Evolutionary conservation across 345 rosid genomes (phyloP), one percentile per base, ranked within the genome.

Genomic region (Camelina sativa): DNA sequence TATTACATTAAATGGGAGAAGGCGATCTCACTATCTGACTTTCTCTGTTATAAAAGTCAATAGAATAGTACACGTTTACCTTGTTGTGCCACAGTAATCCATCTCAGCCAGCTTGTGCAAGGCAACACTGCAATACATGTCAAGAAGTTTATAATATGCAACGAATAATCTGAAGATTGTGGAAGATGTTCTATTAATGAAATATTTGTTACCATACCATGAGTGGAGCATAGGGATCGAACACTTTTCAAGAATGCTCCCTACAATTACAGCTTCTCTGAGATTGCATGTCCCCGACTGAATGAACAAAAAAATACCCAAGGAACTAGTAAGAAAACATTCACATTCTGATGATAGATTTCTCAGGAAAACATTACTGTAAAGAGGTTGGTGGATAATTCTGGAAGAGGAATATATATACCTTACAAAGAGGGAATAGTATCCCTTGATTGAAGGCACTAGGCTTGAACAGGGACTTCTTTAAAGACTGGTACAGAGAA

Each of bases 51-150:
- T 44, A 44, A 15, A 57, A 25, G 7, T 22, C 25, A 20, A 28
- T 25, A 10, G 54, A 19, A 2, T 34, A 46, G 13, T 13, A 50
- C 11, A 9, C 0, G 7, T 15, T 57, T 86, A 92, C 99, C 99
- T 95, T 40, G 98, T 95, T 51, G 99, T 90, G 43, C 99, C 98
- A 74, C 97, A 91, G 64, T 96, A 92, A 71, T 96, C 90, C 96
- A 91, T 91, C 82, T 88, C 93, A 3, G 96, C 95, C 25, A 96
- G 92, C 81, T 83, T 89, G 75, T 83, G 66, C 67, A 96, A 59
- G 43, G 97, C 96, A 78, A 83, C 88, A 82, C 99, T 91, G 88
- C 84, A 84, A 62, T 77, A 65, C 51, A 71, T 77, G 73, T 57
- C 11, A 34, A 55, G 69, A 73, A 25, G 16, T 71, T 60, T 48